Evolutionary conservation across 2,329 filamentous ascomycete genomes (phyloP), one percentile per base, ranked within the genome.

Genomic region (Xylariaceae sp.): DNA sequence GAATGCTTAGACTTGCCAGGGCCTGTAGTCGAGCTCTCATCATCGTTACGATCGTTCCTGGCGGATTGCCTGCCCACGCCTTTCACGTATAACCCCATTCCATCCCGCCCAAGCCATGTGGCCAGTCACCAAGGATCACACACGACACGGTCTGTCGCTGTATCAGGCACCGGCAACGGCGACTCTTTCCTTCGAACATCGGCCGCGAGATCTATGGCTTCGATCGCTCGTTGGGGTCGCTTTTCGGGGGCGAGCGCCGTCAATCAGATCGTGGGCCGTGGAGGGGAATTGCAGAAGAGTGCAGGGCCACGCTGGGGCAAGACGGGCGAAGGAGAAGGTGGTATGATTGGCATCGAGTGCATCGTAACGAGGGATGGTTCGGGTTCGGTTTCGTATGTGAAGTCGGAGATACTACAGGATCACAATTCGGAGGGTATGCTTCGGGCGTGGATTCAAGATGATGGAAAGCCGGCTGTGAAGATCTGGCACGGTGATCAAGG

Each of bases 391-490:
- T 57, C 74, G 2, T 64, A 65, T 2, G 60, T 63, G 2, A 55
- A 66, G 12, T 68, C 67, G 1, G 70, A 76, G 38, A 72, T 94
- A 4, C 66, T 90, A 13, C 85, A 82, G 60, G 86, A 90, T 53
- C 89, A 83, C 60, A 95, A 95, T 59, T 93, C 86, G 53, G 85
- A 83, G 4, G 89, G 89, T 0, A 90, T 95, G 86, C 93, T 89
- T 57, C 75, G 89, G 16, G 88, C 87, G 1, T 91, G 85, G 76
- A 67, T 86, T 16, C 77, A 87, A 48, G 74, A 81, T 3, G 58
- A 76, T 1, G 84, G 81, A 0, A 66, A 67, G 43, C 68, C 73
- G 15, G 67, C 72, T 18, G 78, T 81, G 57, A 74, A 76, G 41
- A 73, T 84, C 2, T 85, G 80, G 67, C 66, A 73, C 38, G 71